phyloP scores from a whole-genome alignment of 495 filamentous ascomycete species.

The Staphylotrichum longicolle region DNA sequence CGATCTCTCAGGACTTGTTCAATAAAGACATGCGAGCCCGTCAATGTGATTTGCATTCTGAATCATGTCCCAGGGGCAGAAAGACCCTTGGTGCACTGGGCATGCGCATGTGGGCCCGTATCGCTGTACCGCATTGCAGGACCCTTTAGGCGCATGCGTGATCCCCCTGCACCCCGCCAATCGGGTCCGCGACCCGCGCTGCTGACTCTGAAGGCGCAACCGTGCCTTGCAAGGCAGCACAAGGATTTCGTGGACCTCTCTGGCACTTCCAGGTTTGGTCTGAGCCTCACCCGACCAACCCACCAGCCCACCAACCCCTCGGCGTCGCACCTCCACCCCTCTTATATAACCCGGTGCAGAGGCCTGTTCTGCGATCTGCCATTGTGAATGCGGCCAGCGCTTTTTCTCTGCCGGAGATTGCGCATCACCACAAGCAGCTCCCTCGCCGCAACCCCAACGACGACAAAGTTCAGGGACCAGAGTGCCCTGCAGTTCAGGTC shows the following conservation, averaged over 20 bases:
- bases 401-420: constrained; percentile 23
- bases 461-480: too few species aligned
- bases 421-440: constrained; percentile 20
- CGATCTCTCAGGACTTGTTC: too few species aligned
- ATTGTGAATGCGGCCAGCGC: constrained; percentile 29
- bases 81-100: too few species aligned
- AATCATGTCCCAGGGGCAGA: too few species aligned
- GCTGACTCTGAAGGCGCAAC: constrained; percentile 2
- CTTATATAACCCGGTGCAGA: background rate
- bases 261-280: background rate
- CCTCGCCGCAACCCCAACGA: constrained; percentile 6
- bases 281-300: background rate
- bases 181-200: background rate
- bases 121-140: background rate
- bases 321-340: background rate
- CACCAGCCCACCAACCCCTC: background rate
- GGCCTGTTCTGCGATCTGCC: constrained; percentile 9
- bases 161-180: constrained; percentile 1
- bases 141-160: background rate
- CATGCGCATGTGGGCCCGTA: background rate
- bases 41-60: too few species aligned
- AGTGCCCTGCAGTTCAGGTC: background rate
- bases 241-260: background rate
- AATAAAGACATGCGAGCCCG: too few species aligned
- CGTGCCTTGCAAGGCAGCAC: constrained; percentile 6